These are phyloP conservation scores for Amanita muscaria DNA, from an alignment of 768 basidiomycete genomes.

Conservation along the genomic window DNA sequence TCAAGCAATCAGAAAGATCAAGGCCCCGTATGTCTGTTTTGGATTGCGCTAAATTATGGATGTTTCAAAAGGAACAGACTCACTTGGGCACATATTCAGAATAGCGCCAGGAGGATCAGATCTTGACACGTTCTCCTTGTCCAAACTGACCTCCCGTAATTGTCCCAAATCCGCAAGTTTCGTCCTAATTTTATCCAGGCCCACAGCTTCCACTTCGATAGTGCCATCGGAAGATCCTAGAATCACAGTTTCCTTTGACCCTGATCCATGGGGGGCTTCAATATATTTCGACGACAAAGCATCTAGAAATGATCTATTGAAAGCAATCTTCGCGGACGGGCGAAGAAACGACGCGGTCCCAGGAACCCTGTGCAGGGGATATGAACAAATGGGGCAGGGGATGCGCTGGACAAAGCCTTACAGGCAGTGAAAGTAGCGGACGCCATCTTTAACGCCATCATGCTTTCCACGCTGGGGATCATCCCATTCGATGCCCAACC, in stretches of 20 bases:
- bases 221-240: constrained; percentile 77
- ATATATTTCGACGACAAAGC: constrained; percentile 77
- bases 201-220: constrained; percentile 82
- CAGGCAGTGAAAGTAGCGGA: constrained; percentile 73
- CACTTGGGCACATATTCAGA: constrained; percentile 56
- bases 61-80: constrained; percentile 21
- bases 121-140: constrained; percentile 51
- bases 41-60: constrained; percentile 6
- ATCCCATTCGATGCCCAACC: constrained; percentile 99
- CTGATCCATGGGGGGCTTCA: constrained; percentile 45
- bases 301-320: constrained; percentile 63
- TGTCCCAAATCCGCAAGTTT: constrained; percentile 58
- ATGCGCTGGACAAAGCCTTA: constrained; percentile 26
- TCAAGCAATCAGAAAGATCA: constrained; percentile 70
- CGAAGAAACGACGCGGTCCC: constrained; percentile 78
- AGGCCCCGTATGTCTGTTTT: constrained; percentile 63
- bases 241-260: constrained; percentile 50
- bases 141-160: constrained; percentile 75
- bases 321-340: constrained; percentile 46
- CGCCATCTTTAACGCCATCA: constrained; percentile 71
- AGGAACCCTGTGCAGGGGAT: constrained; percentile 34
- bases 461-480: constrained; percentile 80
- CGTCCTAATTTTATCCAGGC: constrained; percentile 66
- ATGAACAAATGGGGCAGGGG: constrained; percentile 12
- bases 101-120: constrained; percentile 44